These are phyloP conservation scores for Tuber calosporum DNA, from an alignment of 495 filamentous ascomycete genomes.

Conservation along the genomic window DNA sequence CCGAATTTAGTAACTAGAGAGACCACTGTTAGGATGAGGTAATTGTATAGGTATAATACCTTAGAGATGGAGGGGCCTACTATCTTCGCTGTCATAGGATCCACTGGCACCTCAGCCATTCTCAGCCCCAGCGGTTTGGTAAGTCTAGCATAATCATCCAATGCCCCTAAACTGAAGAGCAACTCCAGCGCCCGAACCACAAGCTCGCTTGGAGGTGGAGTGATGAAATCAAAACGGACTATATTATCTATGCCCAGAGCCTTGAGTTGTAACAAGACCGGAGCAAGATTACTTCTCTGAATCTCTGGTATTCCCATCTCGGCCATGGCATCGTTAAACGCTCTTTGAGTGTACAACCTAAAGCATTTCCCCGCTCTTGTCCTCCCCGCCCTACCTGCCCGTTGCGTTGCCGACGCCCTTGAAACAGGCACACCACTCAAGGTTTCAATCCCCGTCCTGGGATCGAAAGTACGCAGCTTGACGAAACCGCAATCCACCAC, in stretches of 20 bases:
- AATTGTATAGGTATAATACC: not conserved
- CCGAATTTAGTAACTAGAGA: slow-evolving; percentile 28
- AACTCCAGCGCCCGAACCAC: slow-evolving; percentile 83
- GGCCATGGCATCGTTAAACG: slow-evolving; percentile 56
- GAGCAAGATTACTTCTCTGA: slow-evolving; percentile 85
- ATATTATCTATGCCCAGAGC: slow-evolving; percentile 96
- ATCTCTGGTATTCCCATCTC: slow-evolving; percentile 82
- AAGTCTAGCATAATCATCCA: slow-evolving; percentile 86
- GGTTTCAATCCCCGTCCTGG: slow-evolving; percentile 79
- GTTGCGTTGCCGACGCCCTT: slow-evolving; percentile 86
- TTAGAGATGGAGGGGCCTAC: slow-evolving; percentile 50
- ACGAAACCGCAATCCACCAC: slow-evolving; percentile 90
- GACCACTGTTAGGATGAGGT: not conserved
- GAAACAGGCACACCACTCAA: slow-evolving; percentile 83
- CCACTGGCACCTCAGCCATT: slow-evolving; percentile 92
- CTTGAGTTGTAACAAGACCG: slow-evolving; percentile 86
- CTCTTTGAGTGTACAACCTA: slow-evolving; percentile 77
- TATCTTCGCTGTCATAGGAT: slow-evolving; percentile 94
- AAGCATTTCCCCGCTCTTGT: slow-evolving; percentile 94
- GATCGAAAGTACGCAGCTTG: slow-evolving; percentile 84
- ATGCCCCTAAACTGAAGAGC: slow-evolving; percentile 77
- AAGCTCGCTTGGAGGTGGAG: slow-evolving; percentile 78
- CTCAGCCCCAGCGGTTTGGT: slow-evolving; percentile 77
- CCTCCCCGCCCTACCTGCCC: slow-evolving; percentile 82
- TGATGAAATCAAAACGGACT: slow-evolving; percentile 80